These are phyloP conservation scores for Rhodotorula sp. DNA, from an alignment of 1,284 basidiomycete genomes.

Conservation along the genomic window DNA sequence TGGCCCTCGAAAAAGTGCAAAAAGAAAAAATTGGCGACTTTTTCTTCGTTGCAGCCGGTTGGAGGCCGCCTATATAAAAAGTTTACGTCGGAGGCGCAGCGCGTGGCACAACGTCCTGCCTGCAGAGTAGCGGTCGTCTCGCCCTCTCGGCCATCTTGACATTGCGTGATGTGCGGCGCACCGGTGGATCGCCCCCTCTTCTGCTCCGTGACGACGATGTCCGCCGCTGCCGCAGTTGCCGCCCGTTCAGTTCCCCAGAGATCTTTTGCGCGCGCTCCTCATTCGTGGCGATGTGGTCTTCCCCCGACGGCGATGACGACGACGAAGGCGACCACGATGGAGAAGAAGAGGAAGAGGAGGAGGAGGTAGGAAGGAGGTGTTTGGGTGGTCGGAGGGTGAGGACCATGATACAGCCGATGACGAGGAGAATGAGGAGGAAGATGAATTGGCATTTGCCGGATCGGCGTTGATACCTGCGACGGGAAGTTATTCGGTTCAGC, in stretches of 20 bases:
- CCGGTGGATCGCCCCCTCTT: too few relatives aligned
- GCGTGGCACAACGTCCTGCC: too few relatives aligned
- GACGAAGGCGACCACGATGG: background rate
- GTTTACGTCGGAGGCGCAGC: too few relatives aligned
- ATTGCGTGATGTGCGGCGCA: too few relatives aligned
- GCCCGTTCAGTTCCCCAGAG: constrained; percentile 4
- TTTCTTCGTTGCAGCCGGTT: background rate
- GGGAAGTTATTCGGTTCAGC: background rate
- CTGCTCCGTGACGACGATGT: too few relatives aligned
- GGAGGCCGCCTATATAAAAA: too few relatives aligned
- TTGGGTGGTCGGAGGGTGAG: constrained; percentile 60
- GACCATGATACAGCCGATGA: constrained; percentile 75
- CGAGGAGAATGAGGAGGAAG: constrained; percentile 82
- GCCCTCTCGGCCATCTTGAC: too few relatives aligned
- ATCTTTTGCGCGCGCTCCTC: constrained; percentile 12
- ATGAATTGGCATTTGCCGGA: constrained; percentile 90
- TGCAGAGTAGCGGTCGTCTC: too few relatives aligned
- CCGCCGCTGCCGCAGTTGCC: background rate
- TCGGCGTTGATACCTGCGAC: constrained; percentile 78
- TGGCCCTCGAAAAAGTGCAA: too few relatives aligned
- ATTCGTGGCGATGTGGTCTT: background rate
- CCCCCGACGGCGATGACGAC: too few relatives aligned
- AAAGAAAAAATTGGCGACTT: too few relatives aligned
- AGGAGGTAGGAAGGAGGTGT: background rate
- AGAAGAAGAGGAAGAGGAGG: background rate